Evolutionary conservation across 352 stramenopile genomes (phyloP).

Genomic region (Globisporangium sylvaticum): DNA sequence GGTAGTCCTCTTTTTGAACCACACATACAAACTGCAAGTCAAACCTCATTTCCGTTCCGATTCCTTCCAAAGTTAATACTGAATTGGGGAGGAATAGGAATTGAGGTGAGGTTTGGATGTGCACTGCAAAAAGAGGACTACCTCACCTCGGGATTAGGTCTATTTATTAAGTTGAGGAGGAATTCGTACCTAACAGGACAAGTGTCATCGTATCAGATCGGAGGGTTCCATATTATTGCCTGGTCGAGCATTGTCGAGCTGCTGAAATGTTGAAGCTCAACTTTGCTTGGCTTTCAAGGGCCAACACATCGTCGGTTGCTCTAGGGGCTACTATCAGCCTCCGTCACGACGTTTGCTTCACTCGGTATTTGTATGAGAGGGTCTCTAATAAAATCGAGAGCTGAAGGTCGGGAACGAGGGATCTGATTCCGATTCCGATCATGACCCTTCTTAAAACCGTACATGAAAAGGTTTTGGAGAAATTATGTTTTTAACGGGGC

Average conservation of each 20-base stretch:
- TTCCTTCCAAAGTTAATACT: too few relatives aligned
- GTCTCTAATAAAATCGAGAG: not conserved
- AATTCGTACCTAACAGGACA: not conserved
- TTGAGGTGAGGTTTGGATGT: too few relatives aligned
- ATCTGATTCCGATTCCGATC: not conserved
- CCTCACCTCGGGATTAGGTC: too few relatives aligned
- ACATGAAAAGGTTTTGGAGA: not conserved
- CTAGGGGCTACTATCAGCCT: not conserved
- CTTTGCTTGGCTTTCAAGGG: not conserved
- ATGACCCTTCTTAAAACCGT: not conserved
- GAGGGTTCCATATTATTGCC: not conserved
- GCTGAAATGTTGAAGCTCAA: too few relatives aligned
- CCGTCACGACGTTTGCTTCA: not conserved
- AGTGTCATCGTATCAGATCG: not conserved
- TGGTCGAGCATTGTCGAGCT: not conserved
- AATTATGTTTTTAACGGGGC: not conserved
- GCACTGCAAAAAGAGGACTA: too few relatives aligned
- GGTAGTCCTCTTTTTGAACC: too few relatives aligned
- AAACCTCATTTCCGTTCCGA: too few relatives aligned
- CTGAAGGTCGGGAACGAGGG: not conserved
- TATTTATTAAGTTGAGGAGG: too few relatives aligned
- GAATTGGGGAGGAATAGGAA: too few relatives aligned
- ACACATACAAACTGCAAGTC: too few relatives aligned
- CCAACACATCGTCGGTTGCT: not conserved
- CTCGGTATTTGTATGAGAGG: not conserved